phyloP scores from a whole-genome alignment of 768 basidiomycete species.

The Phaeotremella fagi region DNA sequence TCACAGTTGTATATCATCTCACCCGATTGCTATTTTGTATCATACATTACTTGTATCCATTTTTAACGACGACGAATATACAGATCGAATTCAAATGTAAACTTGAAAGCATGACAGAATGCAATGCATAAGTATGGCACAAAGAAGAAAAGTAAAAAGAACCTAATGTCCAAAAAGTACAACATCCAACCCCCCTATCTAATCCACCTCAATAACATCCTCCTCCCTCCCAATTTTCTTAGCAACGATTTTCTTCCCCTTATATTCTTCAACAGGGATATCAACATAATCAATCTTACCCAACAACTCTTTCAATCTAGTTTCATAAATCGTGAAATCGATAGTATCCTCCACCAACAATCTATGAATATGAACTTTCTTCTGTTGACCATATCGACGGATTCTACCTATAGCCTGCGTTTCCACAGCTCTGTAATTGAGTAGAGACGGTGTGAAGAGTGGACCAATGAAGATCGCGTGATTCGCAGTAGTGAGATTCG shows the following conservation, averaged over 20 bases:
- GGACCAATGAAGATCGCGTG: slow-evolving; percentile 94
- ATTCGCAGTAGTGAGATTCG: slow-evolving; percentile 84
- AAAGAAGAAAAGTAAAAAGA: neutral
- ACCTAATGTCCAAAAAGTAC: neutral
- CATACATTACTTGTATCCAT: no score
- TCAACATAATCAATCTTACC: slow-evolving; percentile 30
- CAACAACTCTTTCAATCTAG: slow-evolving; percentile 17
- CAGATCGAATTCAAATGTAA: neutral
- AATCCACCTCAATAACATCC: slow-evolving; percentile 25
- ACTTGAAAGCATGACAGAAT: neutral
- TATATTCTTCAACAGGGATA: slow-evolving; percentile 21
- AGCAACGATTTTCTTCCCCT: slow-evolving; percentile 21
- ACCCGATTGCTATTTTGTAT: no score
- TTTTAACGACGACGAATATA: no score
- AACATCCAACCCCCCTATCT: neutral
- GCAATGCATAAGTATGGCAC: neutral
- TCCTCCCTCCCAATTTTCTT: slow-evolving; percentile 12
- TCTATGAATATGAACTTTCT: slow-evolving; percentile 68
- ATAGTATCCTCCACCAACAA: slow-evolving; percentile 83
- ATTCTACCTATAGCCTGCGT: slow-evolving; percentile 50
- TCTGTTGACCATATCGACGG: slow-evolving; percentile 73
- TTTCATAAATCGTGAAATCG: slow-evolving; percentile 70
- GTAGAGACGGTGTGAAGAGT: slow-evolving; percentile 74
- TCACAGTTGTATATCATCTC: no score
- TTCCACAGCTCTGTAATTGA: slow-evolving; percentile 73